Evolutionary conservation across 192 early-diverging fungal species (phyloP).

Genomic region (Backusella psychrophila): DNA sequence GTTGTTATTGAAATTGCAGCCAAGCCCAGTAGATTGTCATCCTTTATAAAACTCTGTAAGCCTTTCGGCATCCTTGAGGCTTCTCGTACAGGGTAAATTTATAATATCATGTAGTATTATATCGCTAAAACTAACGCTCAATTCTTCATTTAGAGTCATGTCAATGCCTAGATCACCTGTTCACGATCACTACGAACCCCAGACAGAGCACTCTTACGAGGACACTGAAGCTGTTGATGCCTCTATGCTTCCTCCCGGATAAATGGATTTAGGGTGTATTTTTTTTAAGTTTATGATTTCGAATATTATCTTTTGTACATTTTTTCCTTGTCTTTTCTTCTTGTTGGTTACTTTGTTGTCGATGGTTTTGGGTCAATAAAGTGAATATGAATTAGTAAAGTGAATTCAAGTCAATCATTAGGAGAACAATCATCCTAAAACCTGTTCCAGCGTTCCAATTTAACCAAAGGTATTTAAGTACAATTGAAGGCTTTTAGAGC

Average conservation of each 20-base stretch:
- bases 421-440: too few relatives aligned
- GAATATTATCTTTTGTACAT: background rate
- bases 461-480: too few relatives aligned
- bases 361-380: too few relatives aligned
- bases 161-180: constrained; percentile 93
- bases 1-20: constrained; percentile 87
- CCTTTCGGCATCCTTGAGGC: constrained; percentile 97
- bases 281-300: background rate
- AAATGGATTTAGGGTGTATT: constrained; percentile 21
- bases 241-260: constrained; percentile 91
- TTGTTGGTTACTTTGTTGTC: background rate
- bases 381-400: too few relatives aligned
- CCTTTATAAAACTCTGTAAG: constrained; percentile 90
- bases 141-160: constrained; percentile 57
- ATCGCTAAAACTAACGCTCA: too few relatives aligned
- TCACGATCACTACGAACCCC: constrained; percentile 69
- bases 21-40: constrained; percentile 85
- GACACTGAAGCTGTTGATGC: constrained; percentile 78
- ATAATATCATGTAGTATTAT: too few relatives aligned
- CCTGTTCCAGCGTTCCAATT: too few relatives aligned
- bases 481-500: too few relatives aligned
- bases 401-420: too few relatives aligned
- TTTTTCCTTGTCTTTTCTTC: background rate
- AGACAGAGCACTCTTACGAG: constrained; percentile 58
- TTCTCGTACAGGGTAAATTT: constrained; percentile 56